Evolutionary conservation across 768 basidiomycete species (phyloP).

Genomic region (Agrocybe praecox): DNA sequence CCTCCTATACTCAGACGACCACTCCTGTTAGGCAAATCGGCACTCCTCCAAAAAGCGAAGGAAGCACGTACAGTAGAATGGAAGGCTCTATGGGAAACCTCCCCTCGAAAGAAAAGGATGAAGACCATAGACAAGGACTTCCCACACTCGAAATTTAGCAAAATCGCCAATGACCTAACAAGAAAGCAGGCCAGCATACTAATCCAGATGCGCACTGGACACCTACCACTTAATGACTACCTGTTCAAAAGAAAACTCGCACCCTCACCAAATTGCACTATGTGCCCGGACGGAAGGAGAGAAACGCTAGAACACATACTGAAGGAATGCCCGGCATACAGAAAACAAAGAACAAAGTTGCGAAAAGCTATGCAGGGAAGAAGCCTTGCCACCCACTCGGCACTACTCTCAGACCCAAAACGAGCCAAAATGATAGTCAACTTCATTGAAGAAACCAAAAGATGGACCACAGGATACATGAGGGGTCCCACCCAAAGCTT

Average conservation of each 20-base stretch:
- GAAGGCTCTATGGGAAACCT: background rate
- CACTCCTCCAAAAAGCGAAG: background rate
- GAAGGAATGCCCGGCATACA: background rate
- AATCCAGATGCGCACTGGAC: background rate
- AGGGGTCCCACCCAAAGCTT: background rate
- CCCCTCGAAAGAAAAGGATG: background rate
- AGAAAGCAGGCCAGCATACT: background rate
- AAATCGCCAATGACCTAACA: background rate
- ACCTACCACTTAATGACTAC: background rate
- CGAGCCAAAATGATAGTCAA: background rate
- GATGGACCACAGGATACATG: background rate
- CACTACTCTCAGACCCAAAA: background rate
- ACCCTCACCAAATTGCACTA: background rate
- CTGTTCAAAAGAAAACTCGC: background rate
- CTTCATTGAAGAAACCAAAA: background rate
- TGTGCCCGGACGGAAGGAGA: background rate
- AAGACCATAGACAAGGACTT: background rate
- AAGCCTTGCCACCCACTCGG: background rate
- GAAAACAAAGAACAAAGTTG: background rate
- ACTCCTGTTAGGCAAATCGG: background rate
- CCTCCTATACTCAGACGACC: background rate
- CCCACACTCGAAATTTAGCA: background rate
- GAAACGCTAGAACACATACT: background rate
- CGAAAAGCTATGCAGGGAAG: background rate
- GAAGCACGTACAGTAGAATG: background rate